A percentile compares a stretch with the other conserved stretches of the same genome.
These are phyloP conservation scores for Allantophomopsis cytisporea DNA, from an alignment of 2,329 filamentous ascomycete species.

Conservation along the genomic window DNA sequence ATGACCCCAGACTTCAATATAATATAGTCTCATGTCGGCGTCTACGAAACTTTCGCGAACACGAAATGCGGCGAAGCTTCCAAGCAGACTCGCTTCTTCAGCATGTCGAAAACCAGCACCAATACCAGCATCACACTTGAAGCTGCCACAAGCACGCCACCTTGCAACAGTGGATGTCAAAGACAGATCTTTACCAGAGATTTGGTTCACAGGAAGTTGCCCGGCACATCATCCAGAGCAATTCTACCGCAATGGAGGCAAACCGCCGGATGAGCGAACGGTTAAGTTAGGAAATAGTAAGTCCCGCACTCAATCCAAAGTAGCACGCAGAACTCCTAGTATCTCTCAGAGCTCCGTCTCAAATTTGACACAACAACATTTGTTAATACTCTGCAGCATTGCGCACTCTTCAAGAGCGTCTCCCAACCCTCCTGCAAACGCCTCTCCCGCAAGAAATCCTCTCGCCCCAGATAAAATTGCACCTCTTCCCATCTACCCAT, in stretches of 20 bases:
- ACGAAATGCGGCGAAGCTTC: no score
- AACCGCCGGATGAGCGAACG: constrained; percentile 38
- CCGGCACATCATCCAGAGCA: constrained; percentile 6
- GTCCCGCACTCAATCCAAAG: constrained; percentile 11
- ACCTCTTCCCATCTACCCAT: constrained; percentile 64
- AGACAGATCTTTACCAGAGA: constrained; percentile 17
- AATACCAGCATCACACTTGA: no score
- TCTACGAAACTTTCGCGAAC: no score
- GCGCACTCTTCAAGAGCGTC: constrained; percentile 48
- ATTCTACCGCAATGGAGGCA: constrained; percentile 3
- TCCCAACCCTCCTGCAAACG: constrained; percentile 53
- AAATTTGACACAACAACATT: neutral
- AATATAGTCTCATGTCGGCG: no score
- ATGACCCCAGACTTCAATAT: no score
- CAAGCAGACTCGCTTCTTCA: no score
- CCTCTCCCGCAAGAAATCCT: constrained; percentile 64
- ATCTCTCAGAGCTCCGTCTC: neutral
- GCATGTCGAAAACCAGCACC: no score
- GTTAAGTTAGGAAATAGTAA: constrained; percentile 50
- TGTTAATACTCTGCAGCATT: constrained; percentile 31
- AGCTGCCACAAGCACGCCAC: constrained; percentile 1
- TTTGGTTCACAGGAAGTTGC: constrained; percentile 28
- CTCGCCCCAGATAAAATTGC: constrained; percentile 57
- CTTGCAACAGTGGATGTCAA: constrained; percentile 12
- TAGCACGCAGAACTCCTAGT: no score